Base-by-base conservation (phyloP, 805 yeast species). In the Grigorovia transvaalensis region DNA sequence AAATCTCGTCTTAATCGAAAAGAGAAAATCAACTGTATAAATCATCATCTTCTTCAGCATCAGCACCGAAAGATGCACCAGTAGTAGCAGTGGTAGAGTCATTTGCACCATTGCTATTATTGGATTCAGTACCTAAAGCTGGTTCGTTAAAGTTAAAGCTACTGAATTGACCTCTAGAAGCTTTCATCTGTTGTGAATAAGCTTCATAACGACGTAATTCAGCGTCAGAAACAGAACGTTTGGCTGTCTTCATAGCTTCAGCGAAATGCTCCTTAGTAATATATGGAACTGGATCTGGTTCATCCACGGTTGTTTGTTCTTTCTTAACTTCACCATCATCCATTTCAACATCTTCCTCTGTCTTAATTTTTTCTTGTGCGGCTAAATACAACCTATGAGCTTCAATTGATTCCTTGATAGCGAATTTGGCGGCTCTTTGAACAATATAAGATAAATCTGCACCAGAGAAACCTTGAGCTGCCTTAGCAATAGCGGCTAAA, bases 211-310 rank as follows among this genome's bases (percentile, higher is more conserved):
- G 90, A 74, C 99, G 93, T 66, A 93, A 79, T 73, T 93, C 99
- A 42, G 96, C 87, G 66, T 95, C 98, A 44, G 95, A 84, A 48
- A 93, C 99, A 52, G 97, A 90, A 64, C 98, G 86, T 72, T 89
- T 85, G 50, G 99, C 99, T 1, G 98, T 89, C 82, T 91, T 90
- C 99, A 93, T 93, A 47, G 99, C 99, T 76, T 93, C 98, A 72
- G 93, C 96, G 63, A 93, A 89, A 70, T 93, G 99, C 50, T 84
- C 84, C 67, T 85, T 86, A 33, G 96, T 87, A 64, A 93, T 91
- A 70, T 71, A 93, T 64, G 99, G 99, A 60, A 93, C 99, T 33
- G 96, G 88, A 69, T 93, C 99, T 18, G 53, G 53, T 62, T 81
- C 87, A 70, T 80, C 88, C 55, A 78, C 88, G 59, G 72, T 68